Percentiles rank a stretch among this genome's conserved stretches.
Conservation (phyloP, 352 stramenopile genomes). For the Aphanomyces cochlioides region DNA sequence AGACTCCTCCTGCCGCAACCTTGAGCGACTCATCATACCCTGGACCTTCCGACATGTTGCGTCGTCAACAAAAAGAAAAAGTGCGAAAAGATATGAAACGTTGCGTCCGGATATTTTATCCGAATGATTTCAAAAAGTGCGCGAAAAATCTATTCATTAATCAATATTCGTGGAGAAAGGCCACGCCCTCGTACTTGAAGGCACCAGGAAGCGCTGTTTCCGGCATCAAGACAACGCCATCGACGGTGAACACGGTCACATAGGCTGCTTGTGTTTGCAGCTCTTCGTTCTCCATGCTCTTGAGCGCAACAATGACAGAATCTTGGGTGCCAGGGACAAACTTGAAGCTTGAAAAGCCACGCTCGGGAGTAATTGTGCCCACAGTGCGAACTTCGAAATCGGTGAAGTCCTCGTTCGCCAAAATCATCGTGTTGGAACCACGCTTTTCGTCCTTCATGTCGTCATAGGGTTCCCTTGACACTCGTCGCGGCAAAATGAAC, state of each 20-base stretch:
- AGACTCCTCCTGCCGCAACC: constrained; percentile 59
- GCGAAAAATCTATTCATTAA: not conserved
- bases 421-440: constrained; percentile 86
- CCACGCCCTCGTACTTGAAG: constrained; percentile 92
- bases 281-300: constrained; percentile 90
- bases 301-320: constrained; percentile 89
- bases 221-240: constrained; percentile 85
- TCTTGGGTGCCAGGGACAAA: constrained; percentile 89
- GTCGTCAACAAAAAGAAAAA: constrained; percentile 6
- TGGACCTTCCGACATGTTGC: constrained; percentile 38
- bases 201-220: constrained; percentile 87
- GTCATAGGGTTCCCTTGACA: constrained; percentile 94
- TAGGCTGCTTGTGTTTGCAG: constrained; percentile 89
- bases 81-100: constrained; percentile 15
- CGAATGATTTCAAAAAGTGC: too few relatives aligned
- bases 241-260: constrained; percentile 91
- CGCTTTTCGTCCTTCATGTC: constrained; percentile 93
- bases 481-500: constrained; percentile 96
- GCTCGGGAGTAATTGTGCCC: constrained; percentile 66
- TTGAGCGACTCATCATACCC: constrained; percentile 65
- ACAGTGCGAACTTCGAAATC: constrained; percentile 74
- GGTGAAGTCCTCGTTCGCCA: constrained; percentile 88
- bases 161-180: constrained; percentile 78
- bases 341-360: constrained; percentile 94
- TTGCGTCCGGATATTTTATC: constrained; percentile 1